Base-by-base conservation (phyloP, 148 eudicot species). In the Gaultheria prostrata region DNA sequence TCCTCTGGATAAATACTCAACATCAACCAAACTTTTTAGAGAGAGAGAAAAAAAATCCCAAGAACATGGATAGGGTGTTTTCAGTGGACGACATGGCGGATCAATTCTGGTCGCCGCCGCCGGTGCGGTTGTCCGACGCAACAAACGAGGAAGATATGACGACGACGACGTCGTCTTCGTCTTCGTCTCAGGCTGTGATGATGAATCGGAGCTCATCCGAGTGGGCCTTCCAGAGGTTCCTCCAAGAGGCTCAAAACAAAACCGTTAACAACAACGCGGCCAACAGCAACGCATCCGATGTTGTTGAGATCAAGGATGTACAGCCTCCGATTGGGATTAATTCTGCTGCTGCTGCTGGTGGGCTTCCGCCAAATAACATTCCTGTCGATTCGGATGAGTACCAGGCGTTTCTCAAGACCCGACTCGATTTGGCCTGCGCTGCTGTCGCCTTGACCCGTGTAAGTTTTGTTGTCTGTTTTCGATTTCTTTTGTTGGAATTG, bases 391-490 rank as follows among this genome's bases (percentile, higher is more conserved):
- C 97, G 2, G 95, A 90, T 4, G 95, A 93, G 82, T 94, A 94
- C 67, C 96, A 91, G 82, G 94, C 91, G 10, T 91, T 87, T 71
- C 92, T 95, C 28, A 90, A 92, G 84, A 86, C 86, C 53, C 91
- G 90, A 5, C 96, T 95, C 77, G 86, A 94, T 89, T 80, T 95
- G 82, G 98, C 98, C 7, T 95, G 98, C 81, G 96, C 95, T 53
- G 98, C 98, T 82, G 95, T 94, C 35, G 98, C 98, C 72, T 82
- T 90, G 90, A 88, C 91, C 26, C 85, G 93, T 91, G 98, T 95
- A 82, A 3, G 46, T 86, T 43, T 4, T 39, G 12, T n/a, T 10
- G 46, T 48, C 26, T 20, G 1, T 26, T 32, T 80, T 14, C 5
- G 28, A 26, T 24, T 82, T 61, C 1, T 28, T 13, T 67, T 67